phyloP scores from a whole-genome alignment of 2,329 filamentous ascomycete genomes.

The Neonectria sp. region DNA sequence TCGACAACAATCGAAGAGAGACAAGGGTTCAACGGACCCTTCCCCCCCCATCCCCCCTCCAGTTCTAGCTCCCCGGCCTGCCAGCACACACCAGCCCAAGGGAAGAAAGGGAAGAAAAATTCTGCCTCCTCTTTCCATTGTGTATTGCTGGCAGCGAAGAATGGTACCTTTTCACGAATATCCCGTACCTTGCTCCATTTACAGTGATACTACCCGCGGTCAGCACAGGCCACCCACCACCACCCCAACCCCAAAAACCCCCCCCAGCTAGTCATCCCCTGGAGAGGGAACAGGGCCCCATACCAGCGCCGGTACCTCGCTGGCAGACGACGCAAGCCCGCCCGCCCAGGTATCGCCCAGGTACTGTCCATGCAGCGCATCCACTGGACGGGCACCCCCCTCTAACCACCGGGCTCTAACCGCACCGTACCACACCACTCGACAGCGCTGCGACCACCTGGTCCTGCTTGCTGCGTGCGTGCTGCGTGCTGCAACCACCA shows the following conservation, averaged over 20 bases:
- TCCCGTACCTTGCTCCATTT: not conserved
- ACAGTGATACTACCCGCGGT: constrained; percentile 23
- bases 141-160: not conserved
- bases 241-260: constrained; percentile 31
- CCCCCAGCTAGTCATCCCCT: constrained; percentile 22
- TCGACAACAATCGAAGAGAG: constrained; percentile 18
- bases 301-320: constrained; percentile 14
- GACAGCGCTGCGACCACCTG: constrained; percentile 44
- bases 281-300: constrained; percentile 17
- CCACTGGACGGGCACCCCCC: constrained; percentile 10
- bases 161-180: not conserved
- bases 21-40: constrained; percentile 23
- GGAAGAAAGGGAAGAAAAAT: not conserved
- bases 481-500: constrained; percentile 40
- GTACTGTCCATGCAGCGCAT: constrained; percentile 25
- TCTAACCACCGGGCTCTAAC: constrained; percentile 40
- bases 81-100: constrained; percentile 7
- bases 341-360: constrained; percentile 1
- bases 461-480: constrained; percentile 41
- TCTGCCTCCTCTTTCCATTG: not conserved
- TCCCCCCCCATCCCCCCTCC: constrained; percentile 16
- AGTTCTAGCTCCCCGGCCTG: constrained; percentile 24
- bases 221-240: constrained; percentile 30
- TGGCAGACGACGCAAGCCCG: not conserved
- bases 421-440: constrained; percentile 46